These are phyloP conservation scores for Quercus ilex DNA, from an alignment of 306 rosid genomes.

Conservation along the genomic window DNA sequence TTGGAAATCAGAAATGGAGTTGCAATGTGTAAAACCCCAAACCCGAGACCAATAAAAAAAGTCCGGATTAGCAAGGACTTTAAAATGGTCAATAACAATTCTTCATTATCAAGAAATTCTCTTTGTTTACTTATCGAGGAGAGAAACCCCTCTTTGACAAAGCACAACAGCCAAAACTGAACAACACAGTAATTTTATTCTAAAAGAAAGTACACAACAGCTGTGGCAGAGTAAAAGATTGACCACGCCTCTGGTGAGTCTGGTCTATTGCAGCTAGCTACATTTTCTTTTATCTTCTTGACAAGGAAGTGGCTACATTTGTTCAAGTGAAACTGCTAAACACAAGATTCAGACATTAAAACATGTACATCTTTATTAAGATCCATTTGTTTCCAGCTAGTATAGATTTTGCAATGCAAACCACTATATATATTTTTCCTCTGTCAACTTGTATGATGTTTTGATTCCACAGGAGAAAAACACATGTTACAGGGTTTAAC, in stretches of 20 bases:
- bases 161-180: no score
- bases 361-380: neutral
- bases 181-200: neutral
- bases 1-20: no score
- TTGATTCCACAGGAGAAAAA: neutral
- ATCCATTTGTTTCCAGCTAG: no score
- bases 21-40: no score
- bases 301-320: neutral
- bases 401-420: neutral
- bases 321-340: neutral
- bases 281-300: neutral
- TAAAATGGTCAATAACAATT: no score
- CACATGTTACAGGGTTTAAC: neutral
- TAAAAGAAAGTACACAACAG: neutral
- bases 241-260: neutral
- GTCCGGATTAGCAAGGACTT: no score
- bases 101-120: neutral
- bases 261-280: neutral
- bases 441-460: neutral
- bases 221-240: neutral
- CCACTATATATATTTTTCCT: neutral
- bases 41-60: no score
- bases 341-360: neutral
- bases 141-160: no score
- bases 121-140: neutral